These are phyloP conservation scores for Phytophthora pistaciae DNA, from an alignment of 352 stramenopile genomes.

Conservation along the genomic window DNA sequence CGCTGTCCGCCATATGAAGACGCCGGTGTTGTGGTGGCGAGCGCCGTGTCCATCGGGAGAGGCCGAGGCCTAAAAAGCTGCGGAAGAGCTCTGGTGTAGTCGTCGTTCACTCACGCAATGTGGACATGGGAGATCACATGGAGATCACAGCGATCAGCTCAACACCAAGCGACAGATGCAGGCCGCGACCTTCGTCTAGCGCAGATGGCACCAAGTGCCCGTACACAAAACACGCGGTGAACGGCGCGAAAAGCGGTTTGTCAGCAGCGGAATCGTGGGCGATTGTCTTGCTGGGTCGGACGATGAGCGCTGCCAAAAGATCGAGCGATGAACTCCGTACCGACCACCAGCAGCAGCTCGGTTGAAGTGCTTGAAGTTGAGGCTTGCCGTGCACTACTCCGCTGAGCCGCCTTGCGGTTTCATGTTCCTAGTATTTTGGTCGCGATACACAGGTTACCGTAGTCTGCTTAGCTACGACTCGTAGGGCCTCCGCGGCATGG, in stretches of 20 bases:
- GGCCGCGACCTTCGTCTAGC: conserved; percentile 3
- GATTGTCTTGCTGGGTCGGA: not conserved
- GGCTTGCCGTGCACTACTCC: not conserved
- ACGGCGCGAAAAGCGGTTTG: conserved; percentile 20
- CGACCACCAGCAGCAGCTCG: too few relatives aligned
- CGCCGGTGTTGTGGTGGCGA: conserved; percentile 1
- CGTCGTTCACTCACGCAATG: not conserved
- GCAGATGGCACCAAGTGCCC: conserved; percentile 23
- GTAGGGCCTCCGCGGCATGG: conserved; percentile 15
- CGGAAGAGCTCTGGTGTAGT: not conserved
- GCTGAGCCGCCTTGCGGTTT: conserved; percentile 22
- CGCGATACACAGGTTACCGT: not conserved
- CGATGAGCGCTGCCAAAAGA: not conserved
- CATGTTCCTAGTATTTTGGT: conserved; percentile 21
- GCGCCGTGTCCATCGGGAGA: not conserved
- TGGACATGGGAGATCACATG: not conserved
- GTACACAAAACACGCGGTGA: conserved; percentile 19
- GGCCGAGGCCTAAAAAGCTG: conserved; percentile 3
- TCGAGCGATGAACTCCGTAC: not conserved
- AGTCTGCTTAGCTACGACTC: not conserved
- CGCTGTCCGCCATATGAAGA: not conserved
- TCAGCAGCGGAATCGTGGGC: not conserved
- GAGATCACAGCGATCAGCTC: conserved; percentile 7
- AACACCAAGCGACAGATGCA: conserved; percentile 8
- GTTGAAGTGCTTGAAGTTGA: not conserved